Evolutionary conservation across 176 grass and related monocot genomes (phyloP).

Genomic region (Sorghum bicolor): Sorghum_bicolor_NCBIv3 NC_012871.2:74348001-74348500

Average conservation of each 20-base stretch:
- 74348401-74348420: background rate
- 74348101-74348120: background rate
- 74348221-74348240: background rate
- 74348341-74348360: slow-evolving; percentile 16
- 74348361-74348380: background rate
- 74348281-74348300: background rate
- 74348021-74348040: background rate
- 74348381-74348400: background rate
- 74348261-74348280: background rate
- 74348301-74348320: background rate
- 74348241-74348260: background rate
- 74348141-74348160: background rate
- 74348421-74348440: background rate
- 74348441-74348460: slow-evolving; percentile 27
- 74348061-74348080: background rate
- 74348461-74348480: background rate
- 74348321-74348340: slow-evolving; percentile 22
- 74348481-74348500: slow-evolving; percentile 23
- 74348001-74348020: background rate
- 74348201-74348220: background rate
- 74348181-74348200: background rate
- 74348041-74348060: background rate
- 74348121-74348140: background rate
- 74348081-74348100: background rate
- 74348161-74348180: background rate